Base-by-base conservation (phyloP, 75 land plant genomes). In the Pinus tabuliformis region DNA sequence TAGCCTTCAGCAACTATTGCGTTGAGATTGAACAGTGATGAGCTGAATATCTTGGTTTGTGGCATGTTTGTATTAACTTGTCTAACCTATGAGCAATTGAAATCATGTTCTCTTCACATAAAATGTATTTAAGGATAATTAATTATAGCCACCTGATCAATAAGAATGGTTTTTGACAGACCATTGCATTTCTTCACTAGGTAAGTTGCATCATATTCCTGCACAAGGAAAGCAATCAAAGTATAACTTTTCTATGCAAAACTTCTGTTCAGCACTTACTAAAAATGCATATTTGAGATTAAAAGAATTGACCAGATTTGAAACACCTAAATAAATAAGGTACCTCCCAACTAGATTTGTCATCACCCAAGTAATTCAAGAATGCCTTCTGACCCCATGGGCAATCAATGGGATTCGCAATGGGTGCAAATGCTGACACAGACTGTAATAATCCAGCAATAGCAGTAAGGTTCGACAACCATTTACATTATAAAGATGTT, bases 381-480 rank as follows among this genome's bases (percentile, higher is more conserved):
- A 97, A 92, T 21, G 99, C 99, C 75, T 95, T 97, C 83, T 91
- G 91, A 30, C 98, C 99, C 98, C 95, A 95, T n/a, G 93, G 83
- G 76, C 92, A 92, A 74, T 86, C 86, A 59, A 87, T 82, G 73
- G 99, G 99, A 87, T 95, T 97, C 36, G 39, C 76, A 78, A 97
- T 97, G 58, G 99, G 99, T 54, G 99, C 89, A 89, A 95, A 97
- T 20, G 98, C 99, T 70, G 98, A 97, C 17, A 92, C 95, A 57
- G 98, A 97, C 99, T 97, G 87, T 59, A 58, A 73, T 56, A 63
- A 75, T 45, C 52, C 74, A 59, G 4, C 74, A 72, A 77, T 17
- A 42, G 17, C 3, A 68, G 28, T 22, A n/a, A 33, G 16, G 71
- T 18, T 2, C 3, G 16, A 13, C 45, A 37, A 52, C 0, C 21